Percentiles rank a stretch among this genome's conserved stretches.
Evolutionary conservation across 805 yeast species (phyloP).

Genomic region (Tetrapisispora nanseiensis): DNA sequence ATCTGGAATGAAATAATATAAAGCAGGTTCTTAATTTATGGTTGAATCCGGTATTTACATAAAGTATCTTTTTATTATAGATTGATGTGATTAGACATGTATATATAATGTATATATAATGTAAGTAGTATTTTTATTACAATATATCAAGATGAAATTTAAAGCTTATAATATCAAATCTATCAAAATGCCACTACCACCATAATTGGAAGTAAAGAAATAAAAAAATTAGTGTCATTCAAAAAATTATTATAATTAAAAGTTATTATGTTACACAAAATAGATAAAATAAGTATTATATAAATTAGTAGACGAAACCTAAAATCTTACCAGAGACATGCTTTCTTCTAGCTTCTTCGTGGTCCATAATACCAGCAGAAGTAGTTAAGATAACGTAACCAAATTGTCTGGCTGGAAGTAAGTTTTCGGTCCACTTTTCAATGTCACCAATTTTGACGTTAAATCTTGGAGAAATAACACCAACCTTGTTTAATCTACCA

Average conservation of each 20-base stretch:
- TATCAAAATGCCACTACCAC: too few relatives aligned
- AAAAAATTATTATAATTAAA: too few relatives aligned
- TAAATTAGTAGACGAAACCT: slow-evolving; percentile 81
- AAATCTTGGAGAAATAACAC: slow-evolving; percentile 98
- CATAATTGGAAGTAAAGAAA: too few relatives aligned
- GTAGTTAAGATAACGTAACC: slow-evolving; percentile 97
- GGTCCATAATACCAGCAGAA: slow-evolving; percentile 99
- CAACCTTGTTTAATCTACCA: slow-evolving; percentile 98
- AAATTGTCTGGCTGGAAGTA: slow-evolving; percentile 97
- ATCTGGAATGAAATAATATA: background rate
- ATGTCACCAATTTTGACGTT: slow-evolving; percentile 89
- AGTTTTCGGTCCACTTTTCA: slow-evolving; percentile 97
- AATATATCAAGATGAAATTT: too few relatives aligned
- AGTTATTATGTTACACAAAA: background rate
- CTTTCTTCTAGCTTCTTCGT: slow-evolving; percentile 99
- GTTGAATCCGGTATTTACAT: background rate
- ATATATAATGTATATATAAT: background rate
- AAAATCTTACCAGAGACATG: slow-evolving; percentile 97
- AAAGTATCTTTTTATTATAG: background rate
- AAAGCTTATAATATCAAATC: too few relatives aligned
- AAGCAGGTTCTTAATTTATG: background rate
- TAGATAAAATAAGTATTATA: background rate
- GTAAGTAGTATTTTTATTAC: background rate
- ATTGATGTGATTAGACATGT: background rate
- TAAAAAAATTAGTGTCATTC: too few relatives aligned